phyloP scores from a whole-genome alignment of 2,329 filamentous ascomycete species.

The Fusarium bulbicola region DNA sequence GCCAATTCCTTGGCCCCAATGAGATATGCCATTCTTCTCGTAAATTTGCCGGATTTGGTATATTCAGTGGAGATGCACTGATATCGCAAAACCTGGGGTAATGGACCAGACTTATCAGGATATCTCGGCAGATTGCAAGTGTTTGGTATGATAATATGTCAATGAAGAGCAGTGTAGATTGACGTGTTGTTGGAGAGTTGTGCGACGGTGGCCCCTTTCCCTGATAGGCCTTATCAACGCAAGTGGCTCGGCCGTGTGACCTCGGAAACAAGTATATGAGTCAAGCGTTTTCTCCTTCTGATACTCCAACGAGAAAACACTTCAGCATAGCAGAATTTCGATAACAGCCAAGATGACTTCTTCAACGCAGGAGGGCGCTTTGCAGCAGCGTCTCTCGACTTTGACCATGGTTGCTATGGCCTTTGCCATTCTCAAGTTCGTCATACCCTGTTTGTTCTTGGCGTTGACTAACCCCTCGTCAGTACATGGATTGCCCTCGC shows the following conservation, averaged over 20 bases:
- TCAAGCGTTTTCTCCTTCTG: neutral
- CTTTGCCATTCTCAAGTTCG: constrained; percentile 54
- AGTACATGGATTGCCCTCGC: constrained; percentile 49
- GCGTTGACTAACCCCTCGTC: neutral
- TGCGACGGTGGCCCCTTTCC: neutral
- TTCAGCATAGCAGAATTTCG: neutral
- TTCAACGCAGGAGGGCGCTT: neutral
- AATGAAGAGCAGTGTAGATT: neutral
- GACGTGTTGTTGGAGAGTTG: neutral
- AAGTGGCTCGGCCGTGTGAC: neutral
- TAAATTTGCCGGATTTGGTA: neutral
- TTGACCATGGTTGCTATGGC: constrained; percentile 54
- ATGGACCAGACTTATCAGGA: constrained; percentile 2
- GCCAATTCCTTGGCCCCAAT: neutral
- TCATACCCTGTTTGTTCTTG: neutral
- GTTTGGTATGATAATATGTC: neutral
- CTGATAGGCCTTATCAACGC: neutral
- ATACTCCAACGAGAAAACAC: neutral
- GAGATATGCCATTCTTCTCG: accelerated
- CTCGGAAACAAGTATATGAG: constrained; percentile 8
- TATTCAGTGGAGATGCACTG: neutral
- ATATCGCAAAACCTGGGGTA: constrained; percentile 13
- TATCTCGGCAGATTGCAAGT: constrained; percentile 4
- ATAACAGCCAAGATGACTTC: neutral
- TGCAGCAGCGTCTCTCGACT: constrained; percentile 43